Conservation (phyloP, 139 green algal species). For the Chlorella sp. region DNA sequence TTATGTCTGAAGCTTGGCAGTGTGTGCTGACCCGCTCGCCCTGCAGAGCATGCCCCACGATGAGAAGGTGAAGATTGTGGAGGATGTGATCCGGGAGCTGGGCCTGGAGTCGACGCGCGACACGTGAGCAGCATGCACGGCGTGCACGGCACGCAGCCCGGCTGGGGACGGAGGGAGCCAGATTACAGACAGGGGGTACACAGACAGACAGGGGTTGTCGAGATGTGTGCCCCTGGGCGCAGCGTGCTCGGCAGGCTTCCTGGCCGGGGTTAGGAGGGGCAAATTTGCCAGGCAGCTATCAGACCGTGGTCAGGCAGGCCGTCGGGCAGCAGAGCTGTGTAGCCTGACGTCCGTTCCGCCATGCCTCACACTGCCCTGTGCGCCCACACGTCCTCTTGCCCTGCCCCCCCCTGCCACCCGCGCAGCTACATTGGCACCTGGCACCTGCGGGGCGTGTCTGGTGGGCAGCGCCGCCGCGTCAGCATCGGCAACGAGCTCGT, state of each 20-base stretch:
- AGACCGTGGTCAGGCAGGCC: neutral
- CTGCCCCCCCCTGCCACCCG: neutral
- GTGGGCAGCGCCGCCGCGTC: constrained; percentile 78
- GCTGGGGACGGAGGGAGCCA: no score
- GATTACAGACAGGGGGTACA: no score
- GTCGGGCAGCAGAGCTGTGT: neutral
- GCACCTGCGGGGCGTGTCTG: constrained; percentile 57
- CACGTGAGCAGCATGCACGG: constrained; percentile 45
- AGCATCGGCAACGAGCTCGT: constrained; percentile 82
- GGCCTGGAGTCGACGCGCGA: constrained; percentile 50
- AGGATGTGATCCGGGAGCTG: constrained; percentile 50
- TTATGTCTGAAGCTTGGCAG: neutral
- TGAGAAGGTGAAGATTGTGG: constrained; percentile 45
- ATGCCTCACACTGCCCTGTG: neutral
- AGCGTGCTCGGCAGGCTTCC: no score
- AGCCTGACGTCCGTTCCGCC: neutral
- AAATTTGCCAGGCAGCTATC: neutral
- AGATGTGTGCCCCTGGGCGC: no score
- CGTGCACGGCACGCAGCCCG: no score
- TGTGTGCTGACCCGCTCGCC: neutral
- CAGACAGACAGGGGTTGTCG: no score
- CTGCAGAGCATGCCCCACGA: constrained; percentile 22
- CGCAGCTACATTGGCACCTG: constrained; percentile 24
- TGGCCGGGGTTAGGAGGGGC: no score
- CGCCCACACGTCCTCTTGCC: neutral